phyloP scores from a whole-genome alignment of 139 green algal species.

The Micractinium sp. region DNA sequence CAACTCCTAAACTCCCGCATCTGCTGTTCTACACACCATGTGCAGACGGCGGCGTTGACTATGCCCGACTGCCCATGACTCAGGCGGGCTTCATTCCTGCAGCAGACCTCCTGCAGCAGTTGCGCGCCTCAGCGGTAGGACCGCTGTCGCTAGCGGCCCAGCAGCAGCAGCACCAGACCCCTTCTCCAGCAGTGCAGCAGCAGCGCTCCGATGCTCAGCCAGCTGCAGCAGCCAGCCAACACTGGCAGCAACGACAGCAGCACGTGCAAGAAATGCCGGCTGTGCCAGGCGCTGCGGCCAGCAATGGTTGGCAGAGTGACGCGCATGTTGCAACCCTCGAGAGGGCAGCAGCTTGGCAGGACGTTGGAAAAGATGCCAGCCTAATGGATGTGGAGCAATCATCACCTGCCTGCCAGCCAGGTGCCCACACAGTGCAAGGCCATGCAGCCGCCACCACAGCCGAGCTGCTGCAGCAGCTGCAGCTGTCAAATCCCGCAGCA shows the following conservation, averaged over 20 bases:
- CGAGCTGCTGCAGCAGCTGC: constrained; percentile 26
- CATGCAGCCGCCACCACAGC: no score
- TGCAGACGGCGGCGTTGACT: neutral
- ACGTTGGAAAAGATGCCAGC: no score
- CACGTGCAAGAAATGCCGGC: neutral
- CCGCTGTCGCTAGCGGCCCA: neutral
- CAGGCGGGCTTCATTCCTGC: constrained; percentile 38
- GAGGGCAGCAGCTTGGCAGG: no score
- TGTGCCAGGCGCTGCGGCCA: neutral
- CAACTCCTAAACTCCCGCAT: no score
- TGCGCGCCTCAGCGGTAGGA: neutral
- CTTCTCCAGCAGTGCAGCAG: neutral
- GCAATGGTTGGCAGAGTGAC: no score
- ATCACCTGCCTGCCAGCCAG: neutral
- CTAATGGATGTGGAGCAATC: neutral
- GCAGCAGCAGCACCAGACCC: neutral
- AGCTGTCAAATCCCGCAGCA: neutral
- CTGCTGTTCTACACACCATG: neutral
- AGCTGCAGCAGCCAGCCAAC: neutral
- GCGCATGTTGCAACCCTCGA: no score
- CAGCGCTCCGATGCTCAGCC: neutral
- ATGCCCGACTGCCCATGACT: constrained; percentile 17
- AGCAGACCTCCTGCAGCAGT: neutral
- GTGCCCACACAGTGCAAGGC: no score
- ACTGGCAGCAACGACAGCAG: neutral